Base-by-base conservation (phyloP, 352 stramenopile species). In the Phytophthora megakarya region DNA sequence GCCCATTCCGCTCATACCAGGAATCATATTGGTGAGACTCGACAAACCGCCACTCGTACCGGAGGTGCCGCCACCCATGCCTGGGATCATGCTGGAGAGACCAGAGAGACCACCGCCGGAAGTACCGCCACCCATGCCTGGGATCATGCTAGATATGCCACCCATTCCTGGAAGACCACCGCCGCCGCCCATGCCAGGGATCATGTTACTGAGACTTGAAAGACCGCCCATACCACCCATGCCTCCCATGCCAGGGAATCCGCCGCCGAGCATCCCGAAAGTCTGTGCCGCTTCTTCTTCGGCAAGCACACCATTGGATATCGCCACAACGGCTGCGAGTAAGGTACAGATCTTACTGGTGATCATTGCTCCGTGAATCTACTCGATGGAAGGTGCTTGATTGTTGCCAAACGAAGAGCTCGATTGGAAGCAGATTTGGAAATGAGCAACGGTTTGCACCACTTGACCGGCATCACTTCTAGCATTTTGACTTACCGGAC, bases 11-110 rank as follows among this genome's bases (percentile, higher is more conserved):
- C 43, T 49, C 43, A 49, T 37, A 37, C 42, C 42, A 19, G 42
- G 42, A 32, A 48, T 48, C 43, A 49, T 49, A 23, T 49, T 49
- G 5, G 15, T 37, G 23, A 49, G 26, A 16, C 44, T 25, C 6
- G 44, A 51, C 25, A 51, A 12, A 51, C 44, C 44, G 6, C 44
- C 44, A 25, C 44, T 38, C 11, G 44, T 51, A 16, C 44, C 44
- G n/a, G 44, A 51, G 44, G 44, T 51, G 28, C 44, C 44, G 5
- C 44, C 44, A 5, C 25, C 44, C 44, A 49, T 49, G 43, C 43
- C 43, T 49, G 44, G 44, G 4, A 55, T 45, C 48, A 55, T 55
- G 5, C 32, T 55, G 21, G 21, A 45, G 48, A 55, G 21, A 33
- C 48, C 25, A 21, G 45, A 53, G 26, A 55, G 21, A 53, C 46